Conservation (phyloP, 1,139 yeast genomes). For the Blastobotrys arbuscula region DNA sequence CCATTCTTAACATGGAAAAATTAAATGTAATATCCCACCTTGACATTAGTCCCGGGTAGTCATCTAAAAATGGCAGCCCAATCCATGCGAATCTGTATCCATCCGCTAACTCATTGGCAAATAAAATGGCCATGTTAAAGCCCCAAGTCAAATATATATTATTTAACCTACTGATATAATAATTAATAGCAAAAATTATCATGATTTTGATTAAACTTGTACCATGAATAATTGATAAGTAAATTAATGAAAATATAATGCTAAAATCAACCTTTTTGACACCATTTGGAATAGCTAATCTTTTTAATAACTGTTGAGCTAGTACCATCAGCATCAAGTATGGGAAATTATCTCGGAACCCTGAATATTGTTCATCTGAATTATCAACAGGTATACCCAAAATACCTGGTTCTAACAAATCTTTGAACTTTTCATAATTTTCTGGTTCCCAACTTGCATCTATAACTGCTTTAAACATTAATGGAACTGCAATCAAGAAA, state of each 20-base stretch:
- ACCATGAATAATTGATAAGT: conserved; percentile 77
- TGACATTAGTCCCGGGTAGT: conserved; percentile 59
- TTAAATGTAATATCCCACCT: conserved; percentile 97
- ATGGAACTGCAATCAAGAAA: conserved; percentile 67
- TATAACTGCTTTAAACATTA: conserved; percentile 76
- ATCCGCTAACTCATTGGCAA: conserved; percentile 66
- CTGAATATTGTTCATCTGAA: conserved; percentile 82
- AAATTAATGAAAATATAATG: conserved; percentile 60
- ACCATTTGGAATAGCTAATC: conserved; percentile 19
- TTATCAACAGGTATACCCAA: conserved; percentile 48
- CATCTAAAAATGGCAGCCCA: conserved; percentile 37
- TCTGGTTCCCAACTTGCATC: conserved; percentile 63
- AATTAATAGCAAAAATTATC: conserved; percentile 53
- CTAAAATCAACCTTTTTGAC: conserved; percentile 54
- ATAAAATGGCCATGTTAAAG: conserved; percentile 69
- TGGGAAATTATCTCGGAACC: conserved; percentile 76
- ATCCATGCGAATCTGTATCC: conserved; percentile 37
- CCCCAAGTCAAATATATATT: conserved; percentile 50
- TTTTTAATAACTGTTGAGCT: conserved; percentile 51
- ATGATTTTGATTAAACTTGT: conserved; percentile 58
- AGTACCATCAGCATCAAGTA: conserved; percentile 50
- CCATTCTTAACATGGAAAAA: conserved; percentile 75
- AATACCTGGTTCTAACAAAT: conserved; percentile 66
- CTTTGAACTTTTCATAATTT: conserved; percentile 62
- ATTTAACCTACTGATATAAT: conserved; percentile 43